Evolutionary conservation across 2,329 filamentous ascomycete genomes (phyloP), one percentile per base, ranked within the genome.

Genomic region (Colletotrichum limetticola): DNA sequence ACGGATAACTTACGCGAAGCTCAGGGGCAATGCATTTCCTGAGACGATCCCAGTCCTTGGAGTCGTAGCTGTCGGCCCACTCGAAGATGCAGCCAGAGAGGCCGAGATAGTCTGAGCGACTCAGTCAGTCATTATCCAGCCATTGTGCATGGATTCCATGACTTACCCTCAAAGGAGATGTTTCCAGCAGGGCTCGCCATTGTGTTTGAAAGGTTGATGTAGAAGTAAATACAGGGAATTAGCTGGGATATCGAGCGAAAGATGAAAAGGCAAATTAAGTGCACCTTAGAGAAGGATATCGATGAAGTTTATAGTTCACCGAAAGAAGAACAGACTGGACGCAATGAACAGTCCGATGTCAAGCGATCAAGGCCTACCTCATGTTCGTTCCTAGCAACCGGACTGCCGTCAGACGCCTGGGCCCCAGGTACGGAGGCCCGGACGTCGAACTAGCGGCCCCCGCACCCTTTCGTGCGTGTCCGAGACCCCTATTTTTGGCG

Each of bases 1-100:
- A 87, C 81, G 16, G 5, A 42, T 91, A 91, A 74, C 74, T 9
- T 62, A 77, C 75, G 42, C 71, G 64, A 80, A 90, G 75, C 80
- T 85, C 82, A 2, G 85, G 85, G 14, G 86, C 84, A 57, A 87
- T 81, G 83, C 88, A 89, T 75, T 87, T 88, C 69, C 83, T 78
- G 49, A 91, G 86, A 64, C 90, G 86, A 5, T 84, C 81, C 90
- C 90, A 91, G 82, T 92, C 87, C 82, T 92, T 92, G 80, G 86
- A 87, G 80, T 92, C 90, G 81, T 92, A 91, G 83, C 87, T 90
- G 80, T 91, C 90, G 66, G 88, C 90, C 90, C 90, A 91, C 78
- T 91, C 87, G 81, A 89, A 91, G 76, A 85, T 83, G 46, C 85
- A 83, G 62, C 85, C 79, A 72, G 83, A 84, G 78, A 86, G 82